Evolutionary conservation across 2,329 filamentous ascomycete species (phyloP).

Genomic region (Diplodia corticola): DNA sequence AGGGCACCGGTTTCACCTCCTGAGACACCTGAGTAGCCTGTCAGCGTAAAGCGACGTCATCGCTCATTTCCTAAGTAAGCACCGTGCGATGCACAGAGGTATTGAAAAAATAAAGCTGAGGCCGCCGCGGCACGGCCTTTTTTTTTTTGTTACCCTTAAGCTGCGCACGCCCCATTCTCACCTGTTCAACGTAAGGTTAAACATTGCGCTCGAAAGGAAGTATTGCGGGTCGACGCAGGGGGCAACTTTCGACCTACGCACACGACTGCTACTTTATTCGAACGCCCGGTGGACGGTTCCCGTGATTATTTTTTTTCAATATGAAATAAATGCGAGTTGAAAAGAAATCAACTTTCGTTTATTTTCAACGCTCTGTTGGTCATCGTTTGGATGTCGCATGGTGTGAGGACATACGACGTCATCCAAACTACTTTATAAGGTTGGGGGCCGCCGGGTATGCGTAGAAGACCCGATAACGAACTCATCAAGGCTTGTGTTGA

Average conservation of each 20-base stretch:
- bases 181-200: neutral
- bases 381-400: neutral
- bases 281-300: neutral
- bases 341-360: neutral
- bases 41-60: conserved; percentile 5
- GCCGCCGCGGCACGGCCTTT: conserved; percentile 15
- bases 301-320: neutral
- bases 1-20: conserved; percentile 10
- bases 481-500: neutral
- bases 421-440: neutral
- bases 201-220: neutral
- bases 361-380: neutral
- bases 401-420: neutral
- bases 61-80: conserved; percentile 6
- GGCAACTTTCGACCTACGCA: neutral
- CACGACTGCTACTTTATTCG: neutral
- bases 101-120: neutral
- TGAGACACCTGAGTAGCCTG: neutral
- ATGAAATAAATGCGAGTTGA: too few species aligned
- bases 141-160: neutral
- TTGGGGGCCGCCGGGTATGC: neutral
- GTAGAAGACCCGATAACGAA: neutral
- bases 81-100: neutral
- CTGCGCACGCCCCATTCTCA: neutral
- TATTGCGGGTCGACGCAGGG: conserved; percentile 14